phyloP scores from a whole-genome alignment of 179 eudicot genomes.

The Nepenthes alata region DNA sequence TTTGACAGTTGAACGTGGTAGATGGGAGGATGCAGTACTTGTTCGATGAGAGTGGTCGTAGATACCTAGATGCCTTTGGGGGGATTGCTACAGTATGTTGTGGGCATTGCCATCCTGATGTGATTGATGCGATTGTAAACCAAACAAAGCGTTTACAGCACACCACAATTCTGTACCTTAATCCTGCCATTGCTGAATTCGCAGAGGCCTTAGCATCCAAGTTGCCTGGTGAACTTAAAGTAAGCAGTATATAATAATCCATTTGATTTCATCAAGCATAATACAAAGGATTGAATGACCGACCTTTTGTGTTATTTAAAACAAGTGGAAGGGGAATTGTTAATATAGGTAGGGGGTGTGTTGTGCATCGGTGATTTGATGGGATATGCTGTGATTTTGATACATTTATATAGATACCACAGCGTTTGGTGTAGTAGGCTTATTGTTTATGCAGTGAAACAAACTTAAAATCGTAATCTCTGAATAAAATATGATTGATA shows the following conservation, averaged over 20 bases:
- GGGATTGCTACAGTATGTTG: slow-evolving; percentile 79
- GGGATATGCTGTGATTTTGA: too few relatives aligned
- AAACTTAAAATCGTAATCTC: too few relatives aligned
- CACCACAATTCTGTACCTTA: slow-evolving; percentile 67
- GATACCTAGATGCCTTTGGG: slow-evolving; percentile 79
- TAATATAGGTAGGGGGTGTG: too few relatives aligned
- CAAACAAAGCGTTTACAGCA: slow-evolving; percentile 70
- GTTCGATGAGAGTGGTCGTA: slow-evolving; percentile 66
- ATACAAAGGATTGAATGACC: background rate
- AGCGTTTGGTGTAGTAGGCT: too few relatives aligned
- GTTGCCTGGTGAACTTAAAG: slow-evolving; percentile 86
- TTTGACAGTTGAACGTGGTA: slow-evolving; percentile 55
- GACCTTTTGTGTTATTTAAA: background rate
- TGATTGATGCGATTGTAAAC: slow-evolving; percentile 53
- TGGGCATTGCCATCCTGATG: slow-evolving; percentile 92
- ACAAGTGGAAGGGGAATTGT: too few relatives aligned
- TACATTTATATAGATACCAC: too few relatives aligned
- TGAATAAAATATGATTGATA: too few relatives aligned
- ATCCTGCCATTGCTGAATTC: slow-evolving; percentile 64
- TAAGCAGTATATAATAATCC: slow-evolving; percentile 8
- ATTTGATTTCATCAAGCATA: background rate
- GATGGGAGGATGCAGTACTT: slow-evolving; percentile 90
- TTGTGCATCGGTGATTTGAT: too few relatives aligned
- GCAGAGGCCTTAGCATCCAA: slow-evolving; percentile 86
- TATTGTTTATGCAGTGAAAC: too few relatives aligned